phyloP scores from a whole-genome alignment of 108 stramenopile species.

The Cafeteria roenbergensis region DNA sequence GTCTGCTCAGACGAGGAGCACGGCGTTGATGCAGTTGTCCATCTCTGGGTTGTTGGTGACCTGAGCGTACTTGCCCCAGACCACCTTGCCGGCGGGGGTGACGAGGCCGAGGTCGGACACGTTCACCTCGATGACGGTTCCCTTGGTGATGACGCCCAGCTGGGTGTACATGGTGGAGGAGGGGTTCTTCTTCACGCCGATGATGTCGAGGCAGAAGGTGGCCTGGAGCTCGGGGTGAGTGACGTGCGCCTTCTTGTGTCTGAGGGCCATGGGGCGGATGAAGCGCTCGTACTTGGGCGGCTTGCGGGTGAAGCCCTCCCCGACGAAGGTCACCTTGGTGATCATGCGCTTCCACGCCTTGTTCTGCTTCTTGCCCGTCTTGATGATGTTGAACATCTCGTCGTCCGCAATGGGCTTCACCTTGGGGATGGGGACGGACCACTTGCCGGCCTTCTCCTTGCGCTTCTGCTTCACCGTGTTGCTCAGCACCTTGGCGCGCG shows the following conservation, averaged over 20 bases:
- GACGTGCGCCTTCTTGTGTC: conserved; percentile 96
- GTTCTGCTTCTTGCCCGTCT: conserved; percentile 71
- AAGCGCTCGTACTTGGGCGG: conserved; percentile 99
- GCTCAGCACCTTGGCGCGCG: conserved; percentile 87
- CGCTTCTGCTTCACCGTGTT: conserved; percentile 99
- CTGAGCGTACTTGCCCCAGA: conserved; percentile 97
- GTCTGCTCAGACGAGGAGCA: conserved; percentile 58
- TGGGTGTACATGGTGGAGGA: conserved; percentile 71
- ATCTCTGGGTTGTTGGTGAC: conserved; percentile 94
- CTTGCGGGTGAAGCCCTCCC: conserved; percentile 88
- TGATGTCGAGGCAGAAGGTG: conserved; percentile 89
- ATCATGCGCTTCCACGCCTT: conserved; percentile 98
- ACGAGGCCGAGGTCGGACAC: conserved; percentile 91
- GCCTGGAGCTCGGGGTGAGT: conserved; percentile 98
- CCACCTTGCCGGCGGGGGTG: conserved; percentile 91
- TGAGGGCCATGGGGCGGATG: conserved; percentile 86
- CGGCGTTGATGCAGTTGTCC: conserved; percentile 78
- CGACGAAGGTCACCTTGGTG: conserved; percentile 93
- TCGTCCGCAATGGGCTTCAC: conserved; percentile 98
- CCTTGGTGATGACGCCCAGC: conserved; percentile 97
- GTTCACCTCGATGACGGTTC: conserved; percentile 96
- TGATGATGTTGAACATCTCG: conserved; percentile 93
- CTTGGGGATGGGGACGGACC: conserved; percentile 97
- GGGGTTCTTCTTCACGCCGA: conserved; percentile 98
- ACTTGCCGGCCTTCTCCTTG: conserved; percentile 99